Base-by-base conservation (phyloP, 495 filamentous ascomycete genomes). In the Bacidia rubella region DNA sequence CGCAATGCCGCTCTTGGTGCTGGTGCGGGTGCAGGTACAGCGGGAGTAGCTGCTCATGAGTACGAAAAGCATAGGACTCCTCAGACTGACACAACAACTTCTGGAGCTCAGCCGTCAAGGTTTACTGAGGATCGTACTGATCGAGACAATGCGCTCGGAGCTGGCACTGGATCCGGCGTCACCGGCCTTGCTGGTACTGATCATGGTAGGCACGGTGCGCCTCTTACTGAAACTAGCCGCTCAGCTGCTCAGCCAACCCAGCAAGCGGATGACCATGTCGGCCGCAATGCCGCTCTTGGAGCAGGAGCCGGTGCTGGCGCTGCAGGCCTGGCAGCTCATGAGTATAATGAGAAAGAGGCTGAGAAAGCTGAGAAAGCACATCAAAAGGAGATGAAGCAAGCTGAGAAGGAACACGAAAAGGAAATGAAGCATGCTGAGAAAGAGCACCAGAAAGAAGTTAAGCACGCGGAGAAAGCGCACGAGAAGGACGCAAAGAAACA, bases 241-340 rank as follows among this genome's bases (percentile, higher is more conserved):
- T 17, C 20, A 51, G 27, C 10, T 7, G 20, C 38, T 15, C 27
- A 32, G 11, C 21, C 27, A 5, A 11, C 15, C 4, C 20, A 23
- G 43, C 11, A 2, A 22, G n/a, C 23, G n/a, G 35, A 52, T 43
- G 25, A 23, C 24, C 57, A 61, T 25, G 39, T 32, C 10, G 60
- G 41, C 7, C 54, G 57, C 29, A 53, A 64, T 39, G 55, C 46
- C n/a, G 60, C 62, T 17, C 46, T 64, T 25, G 54, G 45, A 29
- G 62, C 58, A n/a, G 62, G 54, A 47, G 62, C 60, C 47, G 57
- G 53, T 21, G 38, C 57, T 21, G 57, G 50, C 20, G 58, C 54
- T 11, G 60, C 56, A 10, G 60, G 49, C 22, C 21, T 41, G 25
- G 59, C 48, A 11, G 56, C 39, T 20, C 45, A 49, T 17, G 57